Percentiles rank a stretch among this genome's conserved stretches.
phyloP scores from a whole-genome alignment of 768 basidiomycete genomes.

The Auricularia auricula-judae region DNA sequence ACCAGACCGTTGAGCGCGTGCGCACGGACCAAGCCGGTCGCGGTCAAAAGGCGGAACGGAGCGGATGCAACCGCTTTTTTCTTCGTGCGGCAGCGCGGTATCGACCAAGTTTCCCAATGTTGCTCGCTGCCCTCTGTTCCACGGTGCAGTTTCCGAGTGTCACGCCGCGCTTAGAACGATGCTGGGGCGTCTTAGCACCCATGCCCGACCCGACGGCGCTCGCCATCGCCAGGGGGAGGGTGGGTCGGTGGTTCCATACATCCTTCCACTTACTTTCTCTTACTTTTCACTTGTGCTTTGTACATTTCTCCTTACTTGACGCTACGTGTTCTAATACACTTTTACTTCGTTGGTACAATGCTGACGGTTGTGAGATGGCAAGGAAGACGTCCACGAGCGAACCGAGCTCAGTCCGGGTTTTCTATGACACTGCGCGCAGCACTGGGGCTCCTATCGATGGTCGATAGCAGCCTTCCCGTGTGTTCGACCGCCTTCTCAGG shows the following conservation, averaged over 20 bases:
- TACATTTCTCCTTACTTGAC: background rate
- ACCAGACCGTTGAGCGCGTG: no score
- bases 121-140: slow-evolving; percentile 62
- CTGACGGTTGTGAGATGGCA: no score
- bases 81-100: slow-evolving; percentile 73
- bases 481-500: no score
- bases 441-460: no score
- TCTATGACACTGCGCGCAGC: no score
- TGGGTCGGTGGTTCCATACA: slow-evolving; percentile 69
- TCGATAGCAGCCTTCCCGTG: no score
- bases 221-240: slow-evolving; percentile 28
- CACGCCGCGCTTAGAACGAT: slow-evolving; percentile 68
- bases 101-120: slow-evolving; percentile 68
- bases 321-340: background rate
- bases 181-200: slow-evolving; percentile 75
- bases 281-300: slow-evolving; percentile 3
- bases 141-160: slow-evolving; percentile 79
- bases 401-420: no score
- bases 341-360: background rate
- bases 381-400: no score
- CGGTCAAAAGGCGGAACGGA: background rate
- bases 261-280: slow-evolving; percentile 5
- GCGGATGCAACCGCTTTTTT: slow-evolving; percentile 30
- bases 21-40: no score
- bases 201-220: slow-evolving; percentile 29